Evolutionary conservation across 805 yeast species (phyloP), one percentile per base, ranked within the genome.

Genomic region (Priceomyces fermenticarens): DNA sequence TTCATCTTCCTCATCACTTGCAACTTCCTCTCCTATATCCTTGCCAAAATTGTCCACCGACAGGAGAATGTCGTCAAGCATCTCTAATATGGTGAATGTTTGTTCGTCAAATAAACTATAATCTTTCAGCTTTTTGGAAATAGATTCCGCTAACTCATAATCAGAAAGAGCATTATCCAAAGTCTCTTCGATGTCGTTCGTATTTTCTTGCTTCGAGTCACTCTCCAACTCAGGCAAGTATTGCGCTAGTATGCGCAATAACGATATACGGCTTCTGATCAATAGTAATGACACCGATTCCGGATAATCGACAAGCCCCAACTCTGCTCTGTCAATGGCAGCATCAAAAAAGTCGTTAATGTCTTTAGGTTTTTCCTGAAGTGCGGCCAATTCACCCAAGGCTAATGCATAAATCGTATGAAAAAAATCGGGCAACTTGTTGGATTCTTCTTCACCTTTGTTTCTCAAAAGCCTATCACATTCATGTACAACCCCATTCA

Each of bases 401-500:
- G 95, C 83, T 34, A 80, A 63, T 0, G 88, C 90, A 60, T 89
- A 91, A 25, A 85, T 77, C 4, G 83, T 67, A 55, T 86, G 84
- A 57, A 89, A 86, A 33, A 67, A 70, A 28, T 76, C 78, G 20
- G 75, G 71, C 20, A 53, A 41, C 20, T 45, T 41, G 26, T 43
- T 49, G 4, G 35, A 35, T 14, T 38, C 42, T 11, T 46, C 44
- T 3, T 30, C 23, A 12, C 32, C 23, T n/a, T 44, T 46, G 41
- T 73, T 71, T 56, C 90, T 71, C 48, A 89, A 69, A 27, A 88
- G 58, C 37, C 95, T 66, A 54, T 91, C 97, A 65, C 96, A 85
- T 58, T 91, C 97, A 53, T 90, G 96, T n/a, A 91, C 76, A 3
- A 90, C 74, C 16, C 97, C 97, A 53, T 89, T 85, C 43, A 85